Percentiles rank a stretch among this genome's conserved stretches.
Evolutionary conservation across 2,329 filamentous ascomycete genomes (phyloP).

Genomic region (Fusarium buharicum): DNA sequence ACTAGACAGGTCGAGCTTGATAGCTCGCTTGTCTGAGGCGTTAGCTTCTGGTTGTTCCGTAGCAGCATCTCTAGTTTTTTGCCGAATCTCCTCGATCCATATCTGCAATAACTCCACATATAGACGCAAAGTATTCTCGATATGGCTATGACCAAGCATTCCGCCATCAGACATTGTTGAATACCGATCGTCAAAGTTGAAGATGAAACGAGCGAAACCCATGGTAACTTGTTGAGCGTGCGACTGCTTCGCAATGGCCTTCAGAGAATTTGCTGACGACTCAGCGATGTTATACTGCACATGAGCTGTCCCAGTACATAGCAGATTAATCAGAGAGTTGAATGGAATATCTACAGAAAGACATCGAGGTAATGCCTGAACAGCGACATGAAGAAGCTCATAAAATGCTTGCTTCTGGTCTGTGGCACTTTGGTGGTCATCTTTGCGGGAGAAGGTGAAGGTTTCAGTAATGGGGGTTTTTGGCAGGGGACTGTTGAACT

Average conservation of each 20-base stretch:
- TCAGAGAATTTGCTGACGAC: constrained; percentile 91
- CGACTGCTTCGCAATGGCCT: constrained; percentile 92
- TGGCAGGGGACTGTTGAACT: constrained; percentile 85
- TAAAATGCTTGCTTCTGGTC: constrained; percentile 97
- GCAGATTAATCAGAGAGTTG: constrained; percentile 89
- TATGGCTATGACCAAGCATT: constrained; percentile 92
- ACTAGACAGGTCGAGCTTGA: constrained; percentile 85
- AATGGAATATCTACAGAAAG: constrained; percentile 91
- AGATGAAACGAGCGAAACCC: constrained; percentile 96
- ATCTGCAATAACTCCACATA: constrained; percentile 95
- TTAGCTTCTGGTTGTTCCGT: constrained; percentile 72
- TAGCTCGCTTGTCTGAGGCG: constrained; percentile 73
- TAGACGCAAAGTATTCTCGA: constrained; percentile 90
- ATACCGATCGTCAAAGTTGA: constrained; percentile 97
- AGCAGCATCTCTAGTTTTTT: constrained; percentile 80
- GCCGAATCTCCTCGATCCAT: constrained; percentile 96
- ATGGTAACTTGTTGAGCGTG: constrained; percentile 96
- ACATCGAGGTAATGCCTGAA: constrained; percentile 94
- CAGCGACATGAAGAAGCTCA: constrained; percentile 92
- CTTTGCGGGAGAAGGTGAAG: constrained; percentile 87
- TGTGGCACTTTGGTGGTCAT: constrained; percentile 75
- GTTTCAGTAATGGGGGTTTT: constrained; percentile 96
- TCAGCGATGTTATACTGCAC: constrained; percentile 91
- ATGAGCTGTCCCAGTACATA: constrained; percentile 97
- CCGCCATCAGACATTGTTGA: constrained; percentile 98